Evolutionary conservation across 1,284 basidiomycete species (phyloP), one percentile per base, ranked within the genome.

Genomic region (Puccinia novopanici): DNA sequence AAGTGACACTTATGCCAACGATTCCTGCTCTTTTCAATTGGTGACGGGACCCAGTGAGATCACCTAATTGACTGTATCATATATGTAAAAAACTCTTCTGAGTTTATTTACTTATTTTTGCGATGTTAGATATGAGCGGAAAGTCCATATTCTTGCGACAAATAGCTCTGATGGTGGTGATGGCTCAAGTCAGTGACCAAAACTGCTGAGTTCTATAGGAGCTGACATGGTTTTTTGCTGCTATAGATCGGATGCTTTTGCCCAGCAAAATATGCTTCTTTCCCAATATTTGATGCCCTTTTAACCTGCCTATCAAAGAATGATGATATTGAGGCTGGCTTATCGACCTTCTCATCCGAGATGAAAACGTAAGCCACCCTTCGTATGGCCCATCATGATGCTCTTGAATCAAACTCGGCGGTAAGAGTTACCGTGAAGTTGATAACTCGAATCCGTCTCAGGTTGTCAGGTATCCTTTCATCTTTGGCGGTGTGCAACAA

Each of bases 331-430:
- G 93, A 95, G 85, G 91, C 91, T 84, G 92, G 89, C 77, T 86
- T 97, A 19, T 96, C 94, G 82, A 97, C 95, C 0, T 98, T 98
- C 86, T 93, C 93, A 0, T 91, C 90, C 81, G 94, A 98, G 86
- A 97, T 98, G 93, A 90, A 91, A 0, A 91, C 92, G 0, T 80
- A 22, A 52, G 59, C 54, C 19, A 37, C 6, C 34, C 17, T 61
- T 30, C 13, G 27, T 27, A 61, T 37, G 0, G 17, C 30, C 24
- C 30, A 27, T 57, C n/a, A 19, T 37, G 30, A 34, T 61, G 24
- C 2, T 48, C 10, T 70, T 2, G 9, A 13, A 19, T 24, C 10
- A 45, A 15, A 17, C 45, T 48, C 45, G 19, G 24, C 45, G 2
- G 45, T 72, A 34, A 34, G 27, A 34, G 27, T 34, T 34, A 12